Evolutionary conservation across 495 filamentous ascomycete genomes (phyloP), one percentile per base, ranked within the genome.

Genomic region (Cercophora sp.): DNA sequence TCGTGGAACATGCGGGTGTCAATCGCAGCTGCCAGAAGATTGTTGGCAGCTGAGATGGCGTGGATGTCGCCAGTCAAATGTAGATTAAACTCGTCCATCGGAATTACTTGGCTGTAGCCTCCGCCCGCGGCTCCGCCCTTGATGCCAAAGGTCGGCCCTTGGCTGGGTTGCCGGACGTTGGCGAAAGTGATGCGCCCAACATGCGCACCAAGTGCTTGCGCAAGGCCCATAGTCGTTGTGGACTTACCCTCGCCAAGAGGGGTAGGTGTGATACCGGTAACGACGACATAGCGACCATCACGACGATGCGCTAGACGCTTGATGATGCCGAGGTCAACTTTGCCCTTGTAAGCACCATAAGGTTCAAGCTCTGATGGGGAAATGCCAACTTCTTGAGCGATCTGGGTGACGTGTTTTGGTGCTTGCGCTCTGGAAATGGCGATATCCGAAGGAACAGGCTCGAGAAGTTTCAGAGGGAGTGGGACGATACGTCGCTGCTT

Each of bases 71-170:
- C 93, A 35, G 93, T 98, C 66, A 98, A 72, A 66, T 98, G 93
- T 55, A 98, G 77, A 66, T 98, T 98, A 78, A 98, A 98, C 68
- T 98, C 93, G 57, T 98, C 93, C 93, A 98, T 98, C 46, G 93
- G 93, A 58, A 98, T 97, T 62, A 97, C 93, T 70, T 98, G 93
- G 68, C 89, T 94, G 77, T 96, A 98, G 13, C 93, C 93, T 58
- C 93, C 93, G 62, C 93, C 93, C 51, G 93, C 93, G 46, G 93
- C 93, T 56, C 93, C 93, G 37, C 93, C 93, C 74, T 98, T 98
- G 77, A 98, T 96, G 62, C 93, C 93, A 64, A 98, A 98, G 0
- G 93, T 98, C 45, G 93, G 93, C 8, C 93, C 93, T 75, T 96
- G 93, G 62, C 88, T 94, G 24, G 93, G 93, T 71, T 98, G 93